Percentiles rank a stretch among this genome's conserved stretches.
Conservation (phyloP, 331 rosid species). For the Phaseolus coccineus region DNA sequence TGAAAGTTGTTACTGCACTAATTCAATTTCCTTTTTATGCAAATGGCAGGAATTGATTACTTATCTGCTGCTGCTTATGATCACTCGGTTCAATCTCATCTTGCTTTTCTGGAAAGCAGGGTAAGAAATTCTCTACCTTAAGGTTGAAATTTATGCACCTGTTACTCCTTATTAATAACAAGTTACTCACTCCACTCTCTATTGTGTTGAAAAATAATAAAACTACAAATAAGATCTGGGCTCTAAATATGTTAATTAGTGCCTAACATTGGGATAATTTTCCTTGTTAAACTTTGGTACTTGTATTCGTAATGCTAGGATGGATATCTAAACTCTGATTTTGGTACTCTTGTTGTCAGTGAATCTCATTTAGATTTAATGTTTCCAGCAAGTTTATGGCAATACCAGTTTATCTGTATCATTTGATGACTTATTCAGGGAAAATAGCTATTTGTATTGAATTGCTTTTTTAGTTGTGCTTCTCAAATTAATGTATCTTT, state of each 20-base stretch:
- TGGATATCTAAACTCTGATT: background rate
- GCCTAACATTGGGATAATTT: background rate
- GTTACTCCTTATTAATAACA: constrained; percentile 1
- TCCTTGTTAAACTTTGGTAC: constrained; percentile 31
- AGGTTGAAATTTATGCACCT: constrained; percentile 20
- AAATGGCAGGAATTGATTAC: constrained; percentile 87
- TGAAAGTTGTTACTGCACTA: constrained; percentile 21
- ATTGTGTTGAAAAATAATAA: constrained; percentile 19
- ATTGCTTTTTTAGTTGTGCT: constrained; percentile 1
- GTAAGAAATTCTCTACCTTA: constrained; percentile 60
- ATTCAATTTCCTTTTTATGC: constrained; percentile 36
- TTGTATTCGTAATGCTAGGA: constrained; percentile 11
- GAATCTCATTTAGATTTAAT: constrained; percentile 1
- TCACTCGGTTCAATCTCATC: constrained; percentile 75
- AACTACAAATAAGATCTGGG: constrained; percentile 5
- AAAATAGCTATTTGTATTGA: constrained; percentile 17
- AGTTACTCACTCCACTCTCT: constrained; percentile 2
- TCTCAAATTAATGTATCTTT: constrained; percentile 27
- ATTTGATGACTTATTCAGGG: constrained; percentile 23
- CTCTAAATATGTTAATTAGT: constrained; percentile 1
- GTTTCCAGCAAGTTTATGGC: constrained; percentile 30
- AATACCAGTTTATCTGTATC: constrained; percentile 16
- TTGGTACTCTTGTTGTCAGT: constrained; percentile 17
- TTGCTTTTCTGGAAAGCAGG: constrained; percentile 71
- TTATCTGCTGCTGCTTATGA: constrained; percentile 85